These are phyloP conservation scores for Curvularia sp. DNA, from an alignment of 2,329 filamentous ascomycete genomes.

Conservation along the genomic window DNA sequence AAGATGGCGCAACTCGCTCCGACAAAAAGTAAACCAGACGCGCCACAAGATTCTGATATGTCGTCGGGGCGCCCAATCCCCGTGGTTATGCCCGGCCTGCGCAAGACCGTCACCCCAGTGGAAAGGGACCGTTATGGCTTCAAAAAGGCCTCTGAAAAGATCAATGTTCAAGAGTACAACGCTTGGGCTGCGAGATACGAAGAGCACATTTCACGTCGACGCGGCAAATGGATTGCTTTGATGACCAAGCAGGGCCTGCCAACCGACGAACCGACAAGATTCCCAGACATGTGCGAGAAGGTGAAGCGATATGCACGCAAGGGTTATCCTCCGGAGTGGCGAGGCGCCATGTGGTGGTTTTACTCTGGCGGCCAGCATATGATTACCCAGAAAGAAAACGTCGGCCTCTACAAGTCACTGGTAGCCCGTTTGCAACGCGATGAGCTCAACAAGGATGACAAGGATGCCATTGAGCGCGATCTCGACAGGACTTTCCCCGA, in stretches of 20 bases:
- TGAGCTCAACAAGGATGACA: conserved; percentile 71
- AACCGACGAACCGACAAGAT: conserved; percentile 74
- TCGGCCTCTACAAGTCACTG: conserved; percentile 75
- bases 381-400: conserved; percentile 69
- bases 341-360: conserved; percentile 96
- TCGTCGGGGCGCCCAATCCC: conserved; percentile 10
- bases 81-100: conserved; percentile 20
- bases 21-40: conserved; percentile 21
- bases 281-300: conserved; percentile 81
- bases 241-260: conserved; percentile 78
- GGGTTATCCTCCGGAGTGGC: conserved; percentile 90
- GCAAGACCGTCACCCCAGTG: conserved; percentile 35
- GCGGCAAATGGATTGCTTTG: conserved; percentile 81
- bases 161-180: conserved; percentile 79
- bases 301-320: conserved; percentile 91
- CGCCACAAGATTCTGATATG: not conserved
- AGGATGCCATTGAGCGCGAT: conserved; percentile 92
- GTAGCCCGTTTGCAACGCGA: conserved; percentile 70
- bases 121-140: conserved; percentile 87
- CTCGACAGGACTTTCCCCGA: conserved; percentile 94
- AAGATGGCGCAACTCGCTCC: conserved; percentile 24
- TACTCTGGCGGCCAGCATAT: conserved; percentile 88
- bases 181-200: conserved; percentile 79
- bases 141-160: conserved; percentile 82
- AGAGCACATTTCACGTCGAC: conserved; percentile 74